Conservation (phyloP, 140 eudicot species). For the Erigeron philadelphicus region DNA sequence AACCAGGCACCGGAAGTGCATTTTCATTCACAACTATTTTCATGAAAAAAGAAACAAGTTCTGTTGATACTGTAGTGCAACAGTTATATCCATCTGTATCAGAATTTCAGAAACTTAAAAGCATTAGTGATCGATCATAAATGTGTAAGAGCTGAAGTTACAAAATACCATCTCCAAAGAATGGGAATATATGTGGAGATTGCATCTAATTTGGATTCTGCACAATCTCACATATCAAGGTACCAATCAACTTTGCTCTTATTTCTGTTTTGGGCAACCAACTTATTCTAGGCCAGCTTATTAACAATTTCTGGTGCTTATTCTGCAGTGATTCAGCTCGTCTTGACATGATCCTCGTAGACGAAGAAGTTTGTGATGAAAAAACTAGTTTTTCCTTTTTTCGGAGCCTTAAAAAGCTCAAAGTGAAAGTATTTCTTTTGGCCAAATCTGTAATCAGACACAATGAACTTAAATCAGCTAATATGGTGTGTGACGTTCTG, state of each 20-base stretch:
- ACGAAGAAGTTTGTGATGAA: constrained; percentile 55
- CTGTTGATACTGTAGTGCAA: constrained; percentile 32
- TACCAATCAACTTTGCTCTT: constrained; percentile 1
- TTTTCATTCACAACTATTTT: constrained; percentile 71
- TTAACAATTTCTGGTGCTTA: constrained; percentile 7
- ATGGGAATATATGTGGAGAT: constrained; percentile 63
- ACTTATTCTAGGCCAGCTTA: background rate
- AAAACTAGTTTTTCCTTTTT: constrained; percentile 33
- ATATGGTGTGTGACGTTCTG: constrained; percentile 49
- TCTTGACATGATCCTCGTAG: constrained; percentile 56
- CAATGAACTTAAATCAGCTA: constrained; percentile 45
- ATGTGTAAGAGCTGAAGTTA: constrained; percentile 67
- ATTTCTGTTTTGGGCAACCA: background rate
- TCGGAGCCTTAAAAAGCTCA: constrained; percentile 32
- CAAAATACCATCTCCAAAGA: constrained; percentile 77
- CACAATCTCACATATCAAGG: constrained; percentile 49
- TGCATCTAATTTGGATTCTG: constrained; percentile 44
- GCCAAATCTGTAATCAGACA: constrained; percentile 33
- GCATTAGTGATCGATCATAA: constrained; percentile 70
- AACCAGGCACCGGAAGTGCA: constrained; percentile 61
- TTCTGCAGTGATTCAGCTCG: constrained; percentile 38
- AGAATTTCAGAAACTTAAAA: constrained; percentile 62
- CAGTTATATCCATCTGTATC: constrained; percentile 42
- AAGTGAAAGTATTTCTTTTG: constrained; percentile 48
- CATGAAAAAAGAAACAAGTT: constrained; percentile 35